Conservation (phyloP, 2,329 filamentous ascomycete species). For the Diplodia intermedia region DNA sequence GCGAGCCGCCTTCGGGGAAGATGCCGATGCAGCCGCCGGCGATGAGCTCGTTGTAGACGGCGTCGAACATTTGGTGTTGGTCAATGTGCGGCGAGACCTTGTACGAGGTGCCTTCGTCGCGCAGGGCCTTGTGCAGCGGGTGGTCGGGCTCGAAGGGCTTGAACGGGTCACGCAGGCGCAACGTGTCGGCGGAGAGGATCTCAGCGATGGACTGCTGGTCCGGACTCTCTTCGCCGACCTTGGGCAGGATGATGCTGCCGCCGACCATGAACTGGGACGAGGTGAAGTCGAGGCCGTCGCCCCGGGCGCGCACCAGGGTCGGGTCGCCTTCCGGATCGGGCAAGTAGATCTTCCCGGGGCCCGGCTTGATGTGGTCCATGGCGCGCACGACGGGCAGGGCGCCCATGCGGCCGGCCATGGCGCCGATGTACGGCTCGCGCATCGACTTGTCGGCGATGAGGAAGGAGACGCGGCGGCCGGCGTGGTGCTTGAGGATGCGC, state of each 20-base stretch:
- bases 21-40: conserved; percentile 33
- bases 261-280: conserved; percentile 22
- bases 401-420: conserved; percentile 26
- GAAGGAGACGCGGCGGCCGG: conserved; percentile 26
- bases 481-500: conserved; percentile 29
- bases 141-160: conserved; percentile 22
- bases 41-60: conserved; percentile 30
- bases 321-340: conserved; percentile 30
- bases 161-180: conserved; percentile 25
- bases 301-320: conserved; percentile 26
- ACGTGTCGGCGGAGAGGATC: conserved; percentile 22
- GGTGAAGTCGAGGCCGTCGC: conserved; percentile 25
- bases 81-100: conserved; percentile 33
- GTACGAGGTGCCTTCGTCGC: conserved; percentile 17
- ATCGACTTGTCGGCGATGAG: conserved; percentile 33
- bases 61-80: conserved; percentile 33
- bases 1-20: conserved; percentile 34
- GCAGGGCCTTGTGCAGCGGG: conserved; percentile 17
- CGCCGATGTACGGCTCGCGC: conserved; percentile 28
- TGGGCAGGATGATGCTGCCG: conserved; percentile 22
- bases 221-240: conserved; percentile 20
- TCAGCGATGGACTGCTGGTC: conserved; percentile 32
- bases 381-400: conserved; percentile 31
- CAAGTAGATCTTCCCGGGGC: conserved; percentile 31
- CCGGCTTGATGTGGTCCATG: conserved; percentile 33